Evolutionary conservation across 371 early-diverging fungal genomes (phyloP).

Genomic region (Mucor racemosus): DNA sequence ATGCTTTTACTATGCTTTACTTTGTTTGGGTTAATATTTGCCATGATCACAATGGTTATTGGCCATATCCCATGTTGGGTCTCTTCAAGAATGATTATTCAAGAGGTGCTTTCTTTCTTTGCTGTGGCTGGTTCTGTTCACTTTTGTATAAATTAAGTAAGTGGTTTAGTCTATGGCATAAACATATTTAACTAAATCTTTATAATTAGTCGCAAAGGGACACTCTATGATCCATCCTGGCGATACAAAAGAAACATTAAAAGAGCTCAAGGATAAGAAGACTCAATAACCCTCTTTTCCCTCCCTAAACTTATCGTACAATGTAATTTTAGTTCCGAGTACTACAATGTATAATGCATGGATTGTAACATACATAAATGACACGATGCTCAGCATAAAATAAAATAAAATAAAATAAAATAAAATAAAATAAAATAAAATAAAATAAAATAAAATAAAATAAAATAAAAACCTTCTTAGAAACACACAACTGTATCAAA

Average conservation of each 20-base stretch:
- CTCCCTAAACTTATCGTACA: no score
- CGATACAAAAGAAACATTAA: background rate
- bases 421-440: no score
- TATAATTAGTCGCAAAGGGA: background rate
- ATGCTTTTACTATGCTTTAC: slow-evolving; percentile 18
- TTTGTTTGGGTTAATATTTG: slow-evolving; percentile 27
- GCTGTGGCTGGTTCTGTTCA: slow-evolving; percentile 25
- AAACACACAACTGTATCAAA: no score
- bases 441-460: no score
- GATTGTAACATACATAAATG: no score
- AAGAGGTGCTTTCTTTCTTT: slow-evolving; percentile 23
- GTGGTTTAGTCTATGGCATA: background rate
- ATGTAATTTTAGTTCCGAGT: no score
- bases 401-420: no score
- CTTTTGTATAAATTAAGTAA: slow-evolving; percentile 30
- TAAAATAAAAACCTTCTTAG: no score
- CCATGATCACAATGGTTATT: slow-evolving; percentile 23
- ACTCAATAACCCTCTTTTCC: no score
- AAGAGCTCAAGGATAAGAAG: background rate
- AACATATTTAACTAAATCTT: no score
- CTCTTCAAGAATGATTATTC: slow-evolving; percentile 14
- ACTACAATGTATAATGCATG: no score
- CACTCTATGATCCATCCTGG: background rate
- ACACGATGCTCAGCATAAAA: no score
- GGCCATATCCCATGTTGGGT: slow-evolving; percentile 29